A percentile compares a stretch with the other conserved stretches of the same genome.
Conservation (phyloP, 2,329 filamentous ascomycete species). For the Spiromastix sp. region DNA sequence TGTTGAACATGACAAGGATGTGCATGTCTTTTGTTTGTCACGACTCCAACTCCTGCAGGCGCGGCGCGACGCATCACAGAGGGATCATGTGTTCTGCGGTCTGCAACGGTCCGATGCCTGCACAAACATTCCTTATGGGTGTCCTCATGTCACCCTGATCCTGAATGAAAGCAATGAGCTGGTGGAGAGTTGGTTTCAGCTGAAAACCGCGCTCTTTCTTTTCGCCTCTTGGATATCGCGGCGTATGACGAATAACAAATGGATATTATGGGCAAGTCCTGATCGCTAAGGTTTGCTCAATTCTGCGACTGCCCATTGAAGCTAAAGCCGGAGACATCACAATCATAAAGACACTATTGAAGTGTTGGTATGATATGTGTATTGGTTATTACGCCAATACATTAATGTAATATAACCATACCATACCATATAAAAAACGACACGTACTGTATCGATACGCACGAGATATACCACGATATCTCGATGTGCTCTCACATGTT, state of each 20-base stretch:
- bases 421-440: too few species aligned
- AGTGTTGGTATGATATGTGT: background rate
- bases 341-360: slow-evolving; percentile 4
- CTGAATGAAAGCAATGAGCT: background rate
- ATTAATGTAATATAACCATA: background rate
- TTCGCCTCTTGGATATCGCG: background rate
- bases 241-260: background rate
- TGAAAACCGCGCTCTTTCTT: background rate
- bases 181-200: background rate
- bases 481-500: too few species aligned
- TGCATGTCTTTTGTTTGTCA: too few species aligned
- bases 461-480: too few species aligned
- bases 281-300: slow-evolving; percentile 3
- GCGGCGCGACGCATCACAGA: slow-evolving; percentile 10
- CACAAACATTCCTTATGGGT: background rate
- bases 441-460: too few species aligned
- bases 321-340: background rate
- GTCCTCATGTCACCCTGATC: too few species aligned
- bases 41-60: too few species aligned
- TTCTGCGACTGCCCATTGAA: too few species aligned
- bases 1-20: too few species aligned
- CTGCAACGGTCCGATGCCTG: background rate
- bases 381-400: background rate
- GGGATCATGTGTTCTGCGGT: slow-evolving; percentile 11
- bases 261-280: background rate